A percentile compares a stretch with the other conserved stretches of the same genome.
Conservation (phyloP, 2,329 filamentous ascomycete species). For the Pseudodiploospora longispora region DNA sequence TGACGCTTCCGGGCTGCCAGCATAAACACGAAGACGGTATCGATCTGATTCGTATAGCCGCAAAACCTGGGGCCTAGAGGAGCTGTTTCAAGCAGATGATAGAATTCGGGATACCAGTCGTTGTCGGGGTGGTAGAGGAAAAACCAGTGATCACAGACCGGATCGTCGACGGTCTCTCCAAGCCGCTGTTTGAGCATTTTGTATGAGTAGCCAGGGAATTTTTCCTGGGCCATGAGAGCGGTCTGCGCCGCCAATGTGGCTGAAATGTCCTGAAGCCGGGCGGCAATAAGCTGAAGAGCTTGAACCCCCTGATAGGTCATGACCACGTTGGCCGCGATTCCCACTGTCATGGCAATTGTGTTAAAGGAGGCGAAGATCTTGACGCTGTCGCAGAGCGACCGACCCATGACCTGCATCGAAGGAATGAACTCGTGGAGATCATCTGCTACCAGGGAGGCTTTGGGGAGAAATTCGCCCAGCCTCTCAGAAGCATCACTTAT, state of each 20-base stretch:
- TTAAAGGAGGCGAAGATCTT: conserved; percentile 24
- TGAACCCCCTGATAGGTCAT: conserved; percentile 28
- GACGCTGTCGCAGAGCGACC: conserved; percentile 24
- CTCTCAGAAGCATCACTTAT: conserved; percentile 11
- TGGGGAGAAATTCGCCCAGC: conserved; percentile 11
- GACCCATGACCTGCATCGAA: conserved; percentile 26
- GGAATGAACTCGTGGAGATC: conserved; percentile 19
- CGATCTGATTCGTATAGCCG: conserved; percentile 32
- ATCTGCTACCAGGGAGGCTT: conserved; percentile 15
- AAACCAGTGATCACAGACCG: conserved; percentile 26
- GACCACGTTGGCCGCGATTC: conserved; percentile 26
- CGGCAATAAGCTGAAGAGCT: conserved; percentile 26
- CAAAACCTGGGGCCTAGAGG: conserved; percentile 27
- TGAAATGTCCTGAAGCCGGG: conserved; percentile 25
- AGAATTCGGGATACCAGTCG: conserved; percentile 33
- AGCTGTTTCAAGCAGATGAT: conserved; percentile 25
- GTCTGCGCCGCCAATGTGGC: conserved; percentile 26
- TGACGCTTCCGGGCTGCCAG: conserved; percentile 22
- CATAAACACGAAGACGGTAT: conserved; percentile 33
- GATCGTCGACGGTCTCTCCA: conserved; percentile 22
- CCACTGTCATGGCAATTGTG: conserved; percentile 20
- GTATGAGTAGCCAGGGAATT: conserved; percentile 28
- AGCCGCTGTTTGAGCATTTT: conserved; percentile 29
- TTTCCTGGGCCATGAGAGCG: conserved; percentile 26
- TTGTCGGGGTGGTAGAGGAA: conserved; percentile 34